These are phyloP conservation scores for Rhizophagus clarus DNA, from an alignment of 192 early-diverging fungal genomes.

Conservation along the genomic window DNA sequence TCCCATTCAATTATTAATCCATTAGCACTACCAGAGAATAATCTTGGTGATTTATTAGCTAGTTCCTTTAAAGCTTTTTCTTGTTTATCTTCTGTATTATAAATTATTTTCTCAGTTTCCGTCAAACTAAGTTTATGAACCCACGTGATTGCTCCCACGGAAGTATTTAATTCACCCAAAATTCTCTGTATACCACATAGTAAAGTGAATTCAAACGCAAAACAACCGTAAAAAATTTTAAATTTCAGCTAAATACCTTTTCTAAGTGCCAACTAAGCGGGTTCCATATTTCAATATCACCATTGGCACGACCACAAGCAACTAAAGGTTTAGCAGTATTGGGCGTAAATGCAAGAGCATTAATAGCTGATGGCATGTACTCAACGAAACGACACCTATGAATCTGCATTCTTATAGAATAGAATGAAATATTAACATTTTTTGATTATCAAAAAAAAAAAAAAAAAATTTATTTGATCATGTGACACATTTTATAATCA, in stretches of 20 bases:
- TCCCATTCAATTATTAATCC: slow-evolving; percentile 90
- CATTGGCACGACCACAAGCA: slow-evolving; percentile 88
- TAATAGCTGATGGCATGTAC: slow-evolving; percentile 82
- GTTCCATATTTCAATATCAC: slow-evolving; percentile 94
- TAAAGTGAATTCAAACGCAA: background rate
- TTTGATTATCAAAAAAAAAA: background rate
- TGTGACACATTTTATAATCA: no score
- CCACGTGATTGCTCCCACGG: slow-evolving; percentile 85
- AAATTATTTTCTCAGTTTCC: slow-evolving; percentile 63
- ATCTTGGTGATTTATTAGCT: slow-evolving; percentile 60
- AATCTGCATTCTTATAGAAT: slow-evolving; percentile 59
- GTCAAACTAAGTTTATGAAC: slow-evolving; percentile 70
- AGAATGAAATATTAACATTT: background rate
- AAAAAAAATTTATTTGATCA: no score
- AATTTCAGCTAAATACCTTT: slow-evolving; percentile 57
- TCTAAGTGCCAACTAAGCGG: slow-evolving; percentile 73
- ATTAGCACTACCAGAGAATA: slow-evolving; percentile 87
- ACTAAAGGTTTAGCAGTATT: slow-evolving; percentile 51
- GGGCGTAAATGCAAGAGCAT: slow-evolving; percentile 80
- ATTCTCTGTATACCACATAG: slow-evolving; percentile 62
- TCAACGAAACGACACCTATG: slow-evolving; percentile 88
- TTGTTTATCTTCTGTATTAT: slow-evolving; percentile 66
- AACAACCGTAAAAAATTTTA: background rate
- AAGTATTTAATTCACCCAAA: slow-evolving; percentile 71
- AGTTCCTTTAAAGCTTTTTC: slow-evolving; percentile 54